Evolutionary conservation across 805 yeast genomes (phyloP), one percentile per base, ranked within the genome.

Genomic region (Wickerhamomyces silvicola): DNA sequence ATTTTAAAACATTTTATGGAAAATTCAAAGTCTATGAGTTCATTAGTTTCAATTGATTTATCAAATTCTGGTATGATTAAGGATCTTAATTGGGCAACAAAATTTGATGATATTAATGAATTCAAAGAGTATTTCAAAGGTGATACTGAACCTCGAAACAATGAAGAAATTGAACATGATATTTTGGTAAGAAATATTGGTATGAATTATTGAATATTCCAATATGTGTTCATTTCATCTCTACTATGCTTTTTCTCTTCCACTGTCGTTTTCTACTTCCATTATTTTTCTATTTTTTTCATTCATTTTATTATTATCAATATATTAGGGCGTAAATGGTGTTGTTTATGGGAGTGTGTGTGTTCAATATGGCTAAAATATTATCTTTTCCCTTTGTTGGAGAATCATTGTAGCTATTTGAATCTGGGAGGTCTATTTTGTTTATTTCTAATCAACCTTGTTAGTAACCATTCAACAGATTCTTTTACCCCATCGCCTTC

Each of bases 381-480:
- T 7, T 10, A 18, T 18, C 10, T n/a, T 18, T 18, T 10, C n/a
- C 13, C 17, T 14, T 14, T 10, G 11, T 7, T 12, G 6, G 7
- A 15, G 7, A 15, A 13, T n/a, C n/a, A n/a, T n/a, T n/a, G n/a
- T n/a, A n/a, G n/a, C n/a, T 20, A 57, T 39, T 46, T 54, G 33
- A 48, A 56, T 7, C 47, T 45, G 20, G 70, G 69, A 8, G 64
- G 62, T 38, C 63, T 59, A 35, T 48, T 54, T 8, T 45, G 39
- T 37, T 61, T 64, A 35, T 64, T 64, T 35, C 66, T 52, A 16
- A 75, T 69, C 42, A 90, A 60, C 37, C 97, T 65, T 7, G 80
- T 66, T 27, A 75, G 74, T 29, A 90, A 57, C 98, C 98, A 90
- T 28, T 86, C 95, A 28, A 87, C 75, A 7, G 96, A 83, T 37